These are phyloP conservation scores for sunflower (Helianthus annuus) DNA, from an alignment of 129 eudicot genomes.

Conservation along the genomic window HanXRQr2.0-SUNRISE NC_035449.2:17428169-17428668, in stretches of 20 bases:
- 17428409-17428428: too few species aligned
- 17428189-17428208: slow-evolving; percentile 50
- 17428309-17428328: slow-evolving; percentile 64
- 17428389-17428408: too few species aligned
- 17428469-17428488: not conserved
- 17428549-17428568: slow-evolving; percentile 23
- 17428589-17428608: slow-evolving; percentile 20
- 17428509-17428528: not conserved
- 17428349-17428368: too few species aligned
- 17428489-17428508: not conserved
- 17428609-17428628: slow-evolving; percentile 8
- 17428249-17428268: slow-evolving; percentile 51
- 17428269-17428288: slow-evolving; percentile 63
- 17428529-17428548: slow-evolving; percentile 8
- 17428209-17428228: slow-evolving; percentile 25
- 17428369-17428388: too few species aligned
- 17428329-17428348: slow-evolving; percentile 13
- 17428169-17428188: slow-evolving; percentile 56
- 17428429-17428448: not conserved
- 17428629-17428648: slow-evolving; percentile 22
- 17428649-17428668: slow-evolving; percentile 26
- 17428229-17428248: slow-evolving; percentile 40
- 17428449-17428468: not conserved
- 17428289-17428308: slow-evolving; percentile 73
- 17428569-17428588: slow-evolving; percentile 14